Conservation (phyloP, 2,329 filamentous ascomycete genomes). For the Botrytis hyacinthi region DNA sequence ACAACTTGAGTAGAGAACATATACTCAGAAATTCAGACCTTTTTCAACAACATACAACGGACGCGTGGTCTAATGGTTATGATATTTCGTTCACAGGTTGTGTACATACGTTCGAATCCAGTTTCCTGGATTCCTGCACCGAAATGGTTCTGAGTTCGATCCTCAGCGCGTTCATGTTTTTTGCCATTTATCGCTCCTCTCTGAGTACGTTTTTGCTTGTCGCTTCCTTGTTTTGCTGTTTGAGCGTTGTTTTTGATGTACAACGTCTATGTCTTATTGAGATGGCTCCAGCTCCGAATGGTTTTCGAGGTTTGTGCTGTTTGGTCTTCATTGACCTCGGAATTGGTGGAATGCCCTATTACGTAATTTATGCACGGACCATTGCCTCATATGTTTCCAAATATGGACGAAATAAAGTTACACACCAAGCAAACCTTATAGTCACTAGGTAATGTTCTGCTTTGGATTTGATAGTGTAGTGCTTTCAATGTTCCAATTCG, state of each 20-base stretch:
- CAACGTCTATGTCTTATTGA: neutral
- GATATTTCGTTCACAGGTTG: constrained; percentile 37
- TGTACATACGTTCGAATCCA: neutral
- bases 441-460: neutral
- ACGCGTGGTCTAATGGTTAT: constrained; percentile 31
- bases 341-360: neutral
- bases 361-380: neutral
- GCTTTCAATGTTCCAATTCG: neutral
- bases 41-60: too few species aligned
- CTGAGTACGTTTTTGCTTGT: too few species aligned
- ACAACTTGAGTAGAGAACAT: neutral
- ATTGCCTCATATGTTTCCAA: neutral
- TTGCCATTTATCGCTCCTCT: too few species aligned
- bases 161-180: constrained; percentile 33
- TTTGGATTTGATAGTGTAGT: neutral
- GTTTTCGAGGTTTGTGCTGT: neutral
- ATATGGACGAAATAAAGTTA: neutral
- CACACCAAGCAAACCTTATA: neutral
- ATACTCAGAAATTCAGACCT: rapidly evolving
- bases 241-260: neutral
- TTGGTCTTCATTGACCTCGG: neutral
- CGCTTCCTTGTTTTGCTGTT: neutral
- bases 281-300: neutral
- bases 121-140: neutral
- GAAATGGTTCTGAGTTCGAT: constrained; percentile 39